These are phyloP conservation scores for Pleurotus ostreatus DNA, from an alignment of 768 basidiomycete species.

Conservation along the genomic window DNA sequence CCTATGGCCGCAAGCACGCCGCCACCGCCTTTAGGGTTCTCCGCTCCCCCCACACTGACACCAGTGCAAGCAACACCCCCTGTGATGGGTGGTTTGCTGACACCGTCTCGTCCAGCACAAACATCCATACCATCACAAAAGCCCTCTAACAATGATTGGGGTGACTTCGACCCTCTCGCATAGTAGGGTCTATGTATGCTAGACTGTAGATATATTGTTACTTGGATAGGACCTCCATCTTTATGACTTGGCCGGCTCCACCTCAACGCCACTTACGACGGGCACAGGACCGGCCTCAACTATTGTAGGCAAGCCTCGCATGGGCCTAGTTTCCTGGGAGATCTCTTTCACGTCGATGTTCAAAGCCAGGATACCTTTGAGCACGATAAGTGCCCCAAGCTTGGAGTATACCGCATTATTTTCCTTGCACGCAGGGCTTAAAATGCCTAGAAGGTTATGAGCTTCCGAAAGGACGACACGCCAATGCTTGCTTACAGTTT, in stretches of 20 bases:
- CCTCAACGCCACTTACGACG: slow-evolving; percentile 36
- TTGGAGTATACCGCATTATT: slow-evolving; percentile 74
- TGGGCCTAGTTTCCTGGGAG: slow-evolving; percentile 25
- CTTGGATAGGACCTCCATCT: slow-evolving; percentile 3
- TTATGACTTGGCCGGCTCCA: slow-evolving; percentile 33
- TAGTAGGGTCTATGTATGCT: slow-evolving; percentile 19
- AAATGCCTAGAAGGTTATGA: slow-evolving; percentile 46
- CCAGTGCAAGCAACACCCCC: slow-evolving; percentile 20
- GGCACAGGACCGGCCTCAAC: slow-evolving; percentile 49
- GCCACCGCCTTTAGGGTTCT: slow-evolving; percentile 14
- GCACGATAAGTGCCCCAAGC: slow-evolving; percentile 63
- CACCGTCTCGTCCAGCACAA: slow-evolving; percentile 61
- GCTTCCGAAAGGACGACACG: not conserved
- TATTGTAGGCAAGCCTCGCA: slow-evolving; percentile 42
- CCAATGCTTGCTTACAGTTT: slow-evolving; percentile 43
- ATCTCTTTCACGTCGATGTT: slow-evolving; percentile 34
- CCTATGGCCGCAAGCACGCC: slow-evolving; percentile 13
- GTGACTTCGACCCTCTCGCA: slow-evolving; percentile 77
- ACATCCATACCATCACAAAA: slow-evolving; percentile 45
- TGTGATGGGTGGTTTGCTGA: slow-evolving; percentile 47
- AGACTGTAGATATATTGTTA: not conserved
- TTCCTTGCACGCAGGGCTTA: slow-evolving; percentile 63
- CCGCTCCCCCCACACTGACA: slow-evolving; percentile 17
- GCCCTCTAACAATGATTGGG: slow-evolving; percentile 66
- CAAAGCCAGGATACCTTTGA: slow-evolving; percentile 55